Conservation (phyloP, 1,284 basidiomycete genomes). For the Ustilago curta region DNA sequence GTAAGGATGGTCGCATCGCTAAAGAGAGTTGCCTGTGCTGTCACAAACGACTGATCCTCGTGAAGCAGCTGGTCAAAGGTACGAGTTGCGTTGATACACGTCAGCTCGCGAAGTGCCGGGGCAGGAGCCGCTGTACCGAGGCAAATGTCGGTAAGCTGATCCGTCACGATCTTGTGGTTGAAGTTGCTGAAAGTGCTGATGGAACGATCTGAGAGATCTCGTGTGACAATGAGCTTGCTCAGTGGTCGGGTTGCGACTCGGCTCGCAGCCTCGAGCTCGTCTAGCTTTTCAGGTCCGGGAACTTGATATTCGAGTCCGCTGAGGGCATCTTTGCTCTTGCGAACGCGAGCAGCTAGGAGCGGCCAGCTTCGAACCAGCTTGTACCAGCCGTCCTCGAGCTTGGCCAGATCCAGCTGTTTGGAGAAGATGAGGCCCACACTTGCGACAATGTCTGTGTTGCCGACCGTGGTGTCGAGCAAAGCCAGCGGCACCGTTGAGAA, state of each 20-base stretch:
- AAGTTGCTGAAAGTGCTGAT: slow-evolving; percentile 3
- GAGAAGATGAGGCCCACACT: not conserved
- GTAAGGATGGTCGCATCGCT: not conserved
- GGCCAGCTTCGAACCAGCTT: not conserved
- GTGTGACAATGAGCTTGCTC: not conserved
- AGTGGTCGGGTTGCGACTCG: not conserved
- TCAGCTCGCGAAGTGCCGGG: not conserved
- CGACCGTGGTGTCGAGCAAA: not conserved
- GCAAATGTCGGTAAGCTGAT: not conserved
- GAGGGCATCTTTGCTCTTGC: not conserved
- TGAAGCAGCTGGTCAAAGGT: not conserved
- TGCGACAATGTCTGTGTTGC: slow-evolving; percentile 4
- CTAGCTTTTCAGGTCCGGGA: slow-evolving; percentile 1
- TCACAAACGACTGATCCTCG: not conserved
- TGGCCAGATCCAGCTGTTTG: not conserved
- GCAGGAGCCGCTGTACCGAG: not conserved
- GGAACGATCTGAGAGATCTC: not conserved
- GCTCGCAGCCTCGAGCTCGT: not conserved
- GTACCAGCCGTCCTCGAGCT: slow-evolving; percentile 1
- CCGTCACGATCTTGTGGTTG: not conserved
- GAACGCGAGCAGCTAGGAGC: not conserved
- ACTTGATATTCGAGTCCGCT: slow-evolving; percentile 1
- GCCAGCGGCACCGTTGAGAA: not conserved
- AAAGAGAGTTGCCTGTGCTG: not conserved
- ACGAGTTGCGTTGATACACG: not conserved